phyloP scores from a whole-genome alignment of 2,329 filamentous ascomycete species.

The Alternaria sp. region DNA sequence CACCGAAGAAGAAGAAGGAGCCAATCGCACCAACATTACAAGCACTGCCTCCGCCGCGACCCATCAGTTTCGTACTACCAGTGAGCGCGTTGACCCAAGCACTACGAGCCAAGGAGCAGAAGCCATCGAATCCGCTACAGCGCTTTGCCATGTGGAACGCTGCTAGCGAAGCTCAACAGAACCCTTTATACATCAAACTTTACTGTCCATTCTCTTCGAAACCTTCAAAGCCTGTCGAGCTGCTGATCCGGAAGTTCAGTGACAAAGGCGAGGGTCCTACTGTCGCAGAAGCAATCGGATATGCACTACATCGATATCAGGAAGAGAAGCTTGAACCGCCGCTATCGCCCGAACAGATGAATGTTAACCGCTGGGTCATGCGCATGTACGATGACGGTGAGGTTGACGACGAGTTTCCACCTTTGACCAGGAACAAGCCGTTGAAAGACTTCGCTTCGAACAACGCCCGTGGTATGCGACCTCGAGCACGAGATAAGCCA shows the following conservation, averaged over 20 bases:
- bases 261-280: conserved; percentile 74
- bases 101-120: conserved; percentile 74
- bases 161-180: conserved; percentile 70
- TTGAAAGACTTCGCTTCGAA: conserved; percentile 79
- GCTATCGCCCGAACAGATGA: conserved; percentile 69
- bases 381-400: conserved; percentile 86
- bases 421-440: conserved; percentile 74
- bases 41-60: conserved; percentile 73
- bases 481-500: conserved; percentile 74
- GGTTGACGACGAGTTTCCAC: conserved; percentile 83
- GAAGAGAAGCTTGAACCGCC: conserved; percentile 76
- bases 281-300: conserved; percentile 81
- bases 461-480: conserved; percentile 71
- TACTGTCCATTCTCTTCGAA: conserved; percentile 75
- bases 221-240: conserved; percentile 70
- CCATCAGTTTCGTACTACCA: conserved; percentile 73
- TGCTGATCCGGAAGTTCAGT: conserved; percentile 72
- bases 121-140: conserved; percentile 74
- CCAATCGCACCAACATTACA: conserved; percentile 59
- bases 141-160: conserved; percentile 78
- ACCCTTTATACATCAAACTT: conserved; percentile 77
- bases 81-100: conserved; percentile 75
- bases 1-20: conserved; percentile 67
- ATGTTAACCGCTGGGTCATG: conserved; percentile 82
- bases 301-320: conserved; percentile 78